These are phyloP conservation scores for Petunia secreta DNA, from an alignment of 257 asterid species.

Conservation along the genomic window DNA sequence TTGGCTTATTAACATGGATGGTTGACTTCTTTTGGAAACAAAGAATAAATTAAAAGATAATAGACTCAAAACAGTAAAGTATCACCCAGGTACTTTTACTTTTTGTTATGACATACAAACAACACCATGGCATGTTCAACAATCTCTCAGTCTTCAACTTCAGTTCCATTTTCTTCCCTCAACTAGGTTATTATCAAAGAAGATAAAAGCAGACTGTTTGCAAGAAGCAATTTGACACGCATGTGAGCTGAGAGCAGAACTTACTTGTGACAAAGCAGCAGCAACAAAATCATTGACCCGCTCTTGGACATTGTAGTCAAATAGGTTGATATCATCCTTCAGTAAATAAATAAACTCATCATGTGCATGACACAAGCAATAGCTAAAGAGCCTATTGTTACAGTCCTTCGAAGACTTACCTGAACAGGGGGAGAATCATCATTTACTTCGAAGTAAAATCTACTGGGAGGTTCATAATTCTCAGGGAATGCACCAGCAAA, in stretches of 20 bases:
- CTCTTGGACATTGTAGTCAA: constrained; percentile 89
- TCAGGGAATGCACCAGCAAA: constrained; percentile 95
- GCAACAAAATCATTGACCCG: constrained; percentile 93
- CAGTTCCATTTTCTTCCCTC: background rate
- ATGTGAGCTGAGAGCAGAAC: background rate
- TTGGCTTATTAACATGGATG: background rate
- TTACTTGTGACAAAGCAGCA: constrained; percentile 84
- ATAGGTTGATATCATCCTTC: constrained; percentile 72
- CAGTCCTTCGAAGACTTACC: constrained; percentile 45
- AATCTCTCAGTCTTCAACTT: background rate
- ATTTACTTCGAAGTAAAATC: constrained; percentile 83
- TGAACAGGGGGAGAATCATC: constrained; percentile 79
- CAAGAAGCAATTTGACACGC: constrained; percentile 1
- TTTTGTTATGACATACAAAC: background rate
- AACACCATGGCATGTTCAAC: background rate
- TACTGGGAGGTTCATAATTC: constrained; percentile 86
- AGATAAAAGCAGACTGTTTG: background rate
- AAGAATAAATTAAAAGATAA: background rate
- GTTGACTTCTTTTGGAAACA: background rate
- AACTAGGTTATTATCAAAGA: background rate
- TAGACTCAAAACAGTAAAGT: background rate
- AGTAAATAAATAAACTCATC: constrained; percentile 31
- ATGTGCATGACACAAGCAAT: constrained; percentile 33
- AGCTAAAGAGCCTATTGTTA: constrained; percentile 19
- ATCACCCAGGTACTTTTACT: background rate